Evolutionary conservation across 768 basidiomycete species (phyloP).

Genomic region (Polyporus arcularius): DNA sequence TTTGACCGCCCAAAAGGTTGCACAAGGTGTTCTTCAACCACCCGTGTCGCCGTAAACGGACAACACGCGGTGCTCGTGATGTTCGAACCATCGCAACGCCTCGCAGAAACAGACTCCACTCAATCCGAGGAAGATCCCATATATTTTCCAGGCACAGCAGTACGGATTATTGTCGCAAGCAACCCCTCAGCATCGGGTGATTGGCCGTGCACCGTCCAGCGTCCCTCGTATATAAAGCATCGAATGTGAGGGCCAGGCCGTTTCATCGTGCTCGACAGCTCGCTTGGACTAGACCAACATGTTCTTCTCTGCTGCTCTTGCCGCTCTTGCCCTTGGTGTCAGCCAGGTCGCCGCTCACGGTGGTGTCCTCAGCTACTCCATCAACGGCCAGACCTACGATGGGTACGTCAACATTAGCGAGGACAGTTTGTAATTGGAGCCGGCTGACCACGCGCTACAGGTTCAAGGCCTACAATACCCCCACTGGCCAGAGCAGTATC

Average conservation of each 20-base stretch:
- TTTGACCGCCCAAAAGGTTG: background rate
- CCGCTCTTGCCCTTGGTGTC: conserved; percentile 19
- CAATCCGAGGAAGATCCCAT: conserved; percentile 12
- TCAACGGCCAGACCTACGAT: conserved; percentile 33
- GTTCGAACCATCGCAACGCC: background rate
- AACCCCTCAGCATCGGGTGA: background rate
- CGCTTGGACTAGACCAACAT: conserved; percentile 6
- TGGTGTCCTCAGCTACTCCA: conserved; percentile 40
- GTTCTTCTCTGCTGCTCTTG: conserved; percentile 20
- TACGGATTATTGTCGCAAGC: conserved; percentile 13
- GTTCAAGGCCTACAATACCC: conserved; percentile 39
- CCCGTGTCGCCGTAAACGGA: background rate
- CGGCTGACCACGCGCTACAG: conserved; percentile 13
- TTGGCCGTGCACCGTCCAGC: background rate
- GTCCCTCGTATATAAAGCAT: conserved; percentile 1
- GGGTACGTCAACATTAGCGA: conserved; percentile 26
- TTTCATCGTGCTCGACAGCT: conserved; percentile 2
- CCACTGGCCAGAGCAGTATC: conserved; percentile 41
- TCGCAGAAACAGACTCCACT: background rate
- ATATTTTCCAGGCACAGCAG: conserved; percentile 6
- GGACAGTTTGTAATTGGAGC: background rate
- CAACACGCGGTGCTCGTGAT: conserved; percentile 1
- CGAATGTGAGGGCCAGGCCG: background rate
- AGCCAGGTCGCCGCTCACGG: conserved; percentile 37
- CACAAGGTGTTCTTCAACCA: background rate